Evolutionary conservation across 2,329 filamentous ascomycete species (phyloP), one percentile per base, ranked within the genome.

Genomic region (Penicillium sp.): DNA sequence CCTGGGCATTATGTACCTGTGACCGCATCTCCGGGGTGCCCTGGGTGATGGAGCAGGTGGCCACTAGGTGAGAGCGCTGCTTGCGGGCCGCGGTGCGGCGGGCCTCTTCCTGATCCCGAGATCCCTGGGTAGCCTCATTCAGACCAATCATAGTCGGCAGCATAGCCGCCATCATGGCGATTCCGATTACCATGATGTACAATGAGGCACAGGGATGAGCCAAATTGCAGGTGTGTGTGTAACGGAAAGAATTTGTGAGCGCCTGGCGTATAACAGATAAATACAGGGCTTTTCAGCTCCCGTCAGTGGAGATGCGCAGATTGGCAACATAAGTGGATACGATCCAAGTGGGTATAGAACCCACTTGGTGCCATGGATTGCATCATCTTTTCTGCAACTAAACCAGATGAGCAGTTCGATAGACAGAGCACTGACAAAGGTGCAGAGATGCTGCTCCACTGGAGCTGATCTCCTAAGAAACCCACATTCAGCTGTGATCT

Each of bases 131-230:
- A 10, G 64, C 64, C 53, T 68, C 60, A 50, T 68, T 68, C 9
- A 68, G 45, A 5, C 65, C 64, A 43, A 67, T 63, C 58, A 68
- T 68, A 22, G 65, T 68, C 33, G 66, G 66, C 39, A 67, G 22
- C 65, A 68, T 67, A 9, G 64, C 47, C 35, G 61, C 55, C 61
- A 68, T 65, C 61, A 66, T 65, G 57, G 62, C 47, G 55, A 66
- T 47, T 29, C 68, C 54, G 29, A 70, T 42, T 29, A 69, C 56
- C 69, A 72, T 65, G 58, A 19, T 48, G 50, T 47, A 33, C 48
- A 9, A 35, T 11, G n/a, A n/a, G 10, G 48, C 29, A 27, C 27
- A 26, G 47, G 11, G 19, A 47, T 39, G 24, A 27, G 44, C 43
- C 37, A 56, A 35, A 29, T 37, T 29, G 45, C 42, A 31, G 26